Evolutionary conservation across 169 alveolate genomes (phyloP), one percentile per base, ranked within the genome.

Genomic region (Babesia divergens): DNA sequence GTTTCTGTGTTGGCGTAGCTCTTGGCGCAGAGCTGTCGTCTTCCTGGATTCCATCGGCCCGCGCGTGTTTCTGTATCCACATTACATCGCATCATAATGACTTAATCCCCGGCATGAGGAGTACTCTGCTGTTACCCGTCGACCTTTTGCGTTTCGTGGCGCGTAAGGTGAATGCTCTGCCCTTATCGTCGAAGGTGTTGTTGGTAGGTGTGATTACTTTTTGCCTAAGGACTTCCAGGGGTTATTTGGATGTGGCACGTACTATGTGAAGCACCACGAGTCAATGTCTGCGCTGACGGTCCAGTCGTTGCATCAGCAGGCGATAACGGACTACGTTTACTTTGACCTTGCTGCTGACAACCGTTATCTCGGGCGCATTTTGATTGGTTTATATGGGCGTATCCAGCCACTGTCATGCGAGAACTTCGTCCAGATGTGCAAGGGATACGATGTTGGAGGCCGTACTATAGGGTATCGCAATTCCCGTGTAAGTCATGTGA

Each of bases 311-410:
- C 40, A 24, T 2, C 47, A 71, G 53, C 58, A 53, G 14, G 84
- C 89, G 18, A 83, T 87, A 13, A 87, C 77, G 37, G 92, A 87
- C 69, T 87, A 87, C 65, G 92, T 87, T 18, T 87, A 79, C 68
- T 69, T 87, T 62, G 92, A 87, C 43, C 46, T 87, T 16, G 82
- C 92, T 24, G 67, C 83, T 26, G 90, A 83, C 59, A 77, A 75
- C 72, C 58, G 67, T 51, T 87, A 87, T 67, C 50, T 83, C 28
- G 92, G 92, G 40, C 80, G 92, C 43, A 62, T 87, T 31, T 60
- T 87, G 13, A 77, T 87, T 5, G 92, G 92, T 22, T 76, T 87
- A n/a, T 87, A 87, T 74, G 89, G 91, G 34, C 79, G 86, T 31
- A 82, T 65, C 40, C 85, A 71, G 65, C 92, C 92, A 22, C 75